Conservation (phyloP, 352 stramenopile species). For the Globisporangium ultimum region DNA sequence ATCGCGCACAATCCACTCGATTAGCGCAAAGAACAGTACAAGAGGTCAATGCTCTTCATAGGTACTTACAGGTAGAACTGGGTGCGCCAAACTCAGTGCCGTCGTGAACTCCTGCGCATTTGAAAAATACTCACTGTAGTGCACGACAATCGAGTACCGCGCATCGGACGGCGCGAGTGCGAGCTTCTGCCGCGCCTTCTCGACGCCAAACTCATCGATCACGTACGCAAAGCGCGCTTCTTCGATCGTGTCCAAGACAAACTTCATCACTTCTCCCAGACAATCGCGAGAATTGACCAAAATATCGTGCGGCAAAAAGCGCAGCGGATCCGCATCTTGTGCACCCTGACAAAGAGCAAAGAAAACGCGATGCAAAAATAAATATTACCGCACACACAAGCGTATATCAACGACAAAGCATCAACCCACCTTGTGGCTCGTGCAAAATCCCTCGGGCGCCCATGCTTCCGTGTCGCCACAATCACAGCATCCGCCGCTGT, state of each 20-base stretch:
- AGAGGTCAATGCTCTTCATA: background rate
- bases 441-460: constrained; percentile 94
- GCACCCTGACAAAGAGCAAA: constrained; percentile 35
- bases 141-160: constrained; percentile 88
- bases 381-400: too few relatives aligned
- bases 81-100: constrained; percentile 65
- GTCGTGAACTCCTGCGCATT: constrained; percentile 81
- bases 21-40: background rate
- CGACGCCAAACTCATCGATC: constrained; percentile 46
- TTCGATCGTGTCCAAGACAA: constrained; percentile 61
- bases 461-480: constrained; percentile 97
- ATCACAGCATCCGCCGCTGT: constrained; percentile 97
- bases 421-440: constrained; percentile 79
- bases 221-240: constrained; percentile 60
- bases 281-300: constrained; percentile 57
- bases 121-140: constrained; percentile 91
- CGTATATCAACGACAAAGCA: too few relatives aligned
- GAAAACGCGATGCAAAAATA: too few relatives aligned
- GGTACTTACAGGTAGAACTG: constrained; percentile 53
- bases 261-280: constrained; percentile 61
- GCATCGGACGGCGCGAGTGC: constrained; percentile 47
- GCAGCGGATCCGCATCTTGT: constrained; percentile 67
- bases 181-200: constrained; percentile 43
- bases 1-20: background rate
- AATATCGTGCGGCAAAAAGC: constrained; percentile 48